These are phyloP conservation scores for Aspergillus tamarii DNA, from an alignment of 2,329 filamentous ascomycete genomes.

Conservation along the genomic window DNA sequence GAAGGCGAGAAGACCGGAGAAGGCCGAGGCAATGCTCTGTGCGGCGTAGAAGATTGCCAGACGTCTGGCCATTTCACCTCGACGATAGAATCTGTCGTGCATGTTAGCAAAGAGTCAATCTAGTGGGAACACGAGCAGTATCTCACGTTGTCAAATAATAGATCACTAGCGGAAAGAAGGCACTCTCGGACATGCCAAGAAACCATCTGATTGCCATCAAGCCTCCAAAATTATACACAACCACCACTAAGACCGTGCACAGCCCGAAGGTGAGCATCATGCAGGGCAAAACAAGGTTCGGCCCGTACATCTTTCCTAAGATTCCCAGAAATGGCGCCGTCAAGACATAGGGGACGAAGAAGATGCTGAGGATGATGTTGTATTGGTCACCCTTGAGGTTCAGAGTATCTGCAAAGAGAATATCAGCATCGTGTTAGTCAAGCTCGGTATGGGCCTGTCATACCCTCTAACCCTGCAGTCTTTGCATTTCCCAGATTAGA, in stretches of 20 bases:
- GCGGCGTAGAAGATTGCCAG: constrained; percentile 36
- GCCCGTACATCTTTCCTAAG: constrained; percentile 32
- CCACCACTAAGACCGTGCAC: constrained; percentile 27
- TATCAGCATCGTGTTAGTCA: not conserved
- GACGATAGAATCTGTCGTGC: constrained; percentile 27
- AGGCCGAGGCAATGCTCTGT: constrained; percentile 33
- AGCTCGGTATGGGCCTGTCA: not conserved
- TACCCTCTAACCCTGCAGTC: constrained; percentile 28
- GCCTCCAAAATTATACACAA: constrained; percentile 29
- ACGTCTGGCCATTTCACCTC: constrained; percentile 31
- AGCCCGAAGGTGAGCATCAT: constrained; percentile 33
- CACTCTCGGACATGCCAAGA: constrained; percentile 32
- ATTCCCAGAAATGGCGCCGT: constrained; percentile 32
- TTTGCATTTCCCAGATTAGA: constrained; percentile 41
- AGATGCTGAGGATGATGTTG: constrained; percentile 32
- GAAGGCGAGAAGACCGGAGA: constrained; percentile 40
- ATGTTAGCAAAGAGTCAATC: too few species aligned
- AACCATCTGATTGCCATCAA: constrained; percentile 32
- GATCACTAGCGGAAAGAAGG: constrained; percentile 33
- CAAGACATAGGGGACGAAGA: constrained; percentile 33
- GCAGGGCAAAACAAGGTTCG: constrained; percentile 29
- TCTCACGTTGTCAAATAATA: constrained; percentile 32
- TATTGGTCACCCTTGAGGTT: constrained; percentile 30
- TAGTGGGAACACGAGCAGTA: too few species aligned
- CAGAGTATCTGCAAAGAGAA: constrained; percentile 22